Conservation (phyloP, 2,329 filamentous ascomycete species). For the Penicillium frequentans region DNA sequence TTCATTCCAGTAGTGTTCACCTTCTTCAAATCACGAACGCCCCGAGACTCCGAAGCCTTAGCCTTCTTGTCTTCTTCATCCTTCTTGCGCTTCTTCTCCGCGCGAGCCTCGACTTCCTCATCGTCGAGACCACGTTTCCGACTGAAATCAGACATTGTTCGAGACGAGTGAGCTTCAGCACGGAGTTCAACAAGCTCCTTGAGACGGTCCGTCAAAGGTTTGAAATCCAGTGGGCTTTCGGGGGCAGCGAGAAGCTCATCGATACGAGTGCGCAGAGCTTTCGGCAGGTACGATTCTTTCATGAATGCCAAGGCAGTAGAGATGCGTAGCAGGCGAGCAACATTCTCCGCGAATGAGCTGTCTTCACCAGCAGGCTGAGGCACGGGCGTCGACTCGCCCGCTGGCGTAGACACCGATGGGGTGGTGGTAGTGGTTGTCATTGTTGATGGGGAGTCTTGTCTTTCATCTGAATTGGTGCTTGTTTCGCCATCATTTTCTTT, state of each 20-base stretch:
- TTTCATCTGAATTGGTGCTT: slow-evolving; percentile 25
- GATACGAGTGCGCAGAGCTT: slow-evolving; percentile 38
- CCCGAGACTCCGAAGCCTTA: slow-evolving; percentile 72
- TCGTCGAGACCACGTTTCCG: slow-evolving; percentile 44
- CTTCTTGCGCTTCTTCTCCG: slow-evolving; percentile 79
- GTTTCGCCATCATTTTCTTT: slow-evolving; percentile 22
- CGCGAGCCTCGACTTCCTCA: slow-evolving; percentile 52
- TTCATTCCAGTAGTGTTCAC: slow-evolving; percentile 92
- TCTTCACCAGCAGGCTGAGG: slow-evolving; percentile 37
- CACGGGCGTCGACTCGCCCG: slow-evolving; percentile 38
- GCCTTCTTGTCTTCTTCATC: slow-evolving; percentile 88
- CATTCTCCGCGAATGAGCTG: slow-evolving; percentile 31
- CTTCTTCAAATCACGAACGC: slow-evolving; percentile 79
- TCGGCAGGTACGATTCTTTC: slow-evolving; percentile 50
- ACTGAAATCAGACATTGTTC: slow-evolving; percentile 54
- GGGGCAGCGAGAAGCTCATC: slow-evolving; percentile 39
- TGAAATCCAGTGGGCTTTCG: slow-evolving; percentile 62
- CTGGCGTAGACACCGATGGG: slow-evolving; percentile 38
- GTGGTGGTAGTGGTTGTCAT: slow-evolving; percentile 37
- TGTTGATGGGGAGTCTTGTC: slow-evolving; percentile 33
- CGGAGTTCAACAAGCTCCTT: slow-evolving; percentile 65
- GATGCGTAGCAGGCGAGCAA: slow-evolving; percentile 48
- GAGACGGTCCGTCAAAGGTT: slow-evolving; percentile 69
- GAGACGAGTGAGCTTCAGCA: slow-evolving; percentile 67
- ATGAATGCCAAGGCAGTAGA: slow-evolving; percentile 53